Percentiles rank a stretch among this genome's conserved stretches.
phyloP scores from a whole-genome alignment of 2,329 filamentous ascomycete species.

The Calycina herbarum region DNA sequence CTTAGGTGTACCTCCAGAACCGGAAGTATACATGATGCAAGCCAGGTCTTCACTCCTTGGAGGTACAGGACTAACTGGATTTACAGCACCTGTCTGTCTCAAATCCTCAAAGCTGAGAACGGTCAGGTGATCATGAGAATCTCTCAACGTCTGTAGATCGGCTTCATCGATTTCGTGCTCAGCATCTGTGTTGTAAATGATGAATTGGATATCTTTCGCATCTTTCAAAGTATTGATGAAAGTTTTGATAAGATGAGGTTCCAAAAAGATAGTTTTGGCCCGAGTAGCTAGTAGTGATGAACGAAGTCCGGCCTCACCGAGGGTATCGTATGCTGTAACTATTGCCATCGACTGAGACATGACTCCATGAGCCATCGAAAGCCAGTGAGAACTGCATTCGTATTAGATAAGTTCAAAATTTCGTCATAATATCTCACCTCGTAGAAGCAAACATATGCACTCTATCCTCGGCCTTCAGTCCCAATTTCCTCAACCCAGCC shows the following conservation, averaged over 20 bases:
- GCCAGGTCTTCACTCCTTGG: conserved; percentile 74
- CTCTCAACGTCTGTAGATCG: conserved; percentile 51
- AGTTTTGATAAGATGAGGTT: conserved; percentile 69
- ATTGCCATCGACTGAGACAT: conserved; percentile 83
- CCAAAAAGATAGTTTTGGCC: conserved; percentile 79
- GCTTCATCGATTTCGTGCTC: conserved; percentile 50
- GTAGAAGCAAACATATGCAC: conserved; percentile 79
- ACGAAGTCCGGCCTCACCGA: conserved; percentile 77
- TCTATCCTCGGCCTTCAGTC: conserved; percentile 62
- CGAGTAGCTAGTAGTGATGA: conserved; percentile 81
- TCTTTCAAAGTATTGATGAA: conserved; percentile 58
- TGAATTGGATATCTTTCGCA: conserved; percentile 49
- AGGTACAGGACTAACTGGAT: conserved; percentile 67
- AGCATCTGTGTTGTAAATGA: conserved; percentile 55
- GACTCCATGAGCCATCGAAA: conserved; percentile 50
- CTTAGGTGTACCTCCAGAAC: conserved; percentile 84
- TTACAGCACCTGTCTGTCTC: conserved; percentile 50
- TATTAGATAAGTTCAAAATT: not conserved
- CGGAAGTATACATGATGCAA: conserved; percentile 83
- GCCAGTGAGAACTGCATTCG: conserved; percentile 40
- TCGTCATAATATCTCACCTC: conserved; percentile 33
- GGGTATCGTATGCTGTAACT: conserved; percentile 90
- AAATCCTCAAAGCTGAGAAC: conserved; percentile 53
- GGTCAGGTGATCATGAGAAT: conserved; percentile 52
- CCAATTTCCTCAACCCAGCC: conserved; percentile 68